These are phyloP conservation scores for Endogone sp. DNA, from an alignment of 192 early-diverging fungal genomes.

Conservation along the genomic window DNA sequence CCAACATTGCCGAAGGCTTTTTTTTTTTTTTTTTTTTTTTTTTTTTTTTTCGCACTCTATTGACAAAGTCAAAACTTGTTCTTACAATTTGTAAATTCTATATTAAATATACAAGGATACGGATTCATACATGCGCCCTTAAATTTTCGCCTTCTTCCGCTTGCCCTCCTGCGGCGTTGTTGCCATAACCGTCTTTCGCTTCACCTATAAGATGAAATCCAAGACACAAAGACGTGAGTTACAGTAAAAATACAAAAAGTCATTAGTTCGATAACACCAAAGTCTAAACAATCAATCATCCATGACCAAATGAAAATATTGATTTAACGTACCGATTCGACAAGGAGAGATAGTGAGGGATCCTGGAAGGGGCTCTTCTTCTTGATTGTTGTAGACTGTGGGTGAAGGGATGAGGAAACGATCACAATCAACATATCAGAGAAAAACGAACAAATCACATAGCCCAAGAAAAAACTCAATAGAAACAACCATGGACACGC, in stretches of 20 bases:
- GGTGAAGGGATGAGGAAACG: background rate
- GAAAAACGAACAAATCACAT: conserved; percentile 1
- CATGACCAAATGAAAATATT: background rate
- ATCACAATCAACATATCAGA: background rate
- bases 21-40: too few species aligned
- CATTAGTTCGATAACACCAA: too few species aligned
- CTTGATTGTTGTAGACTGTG: background rate
- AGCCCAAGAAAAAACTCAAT: conserved; percentile 16
- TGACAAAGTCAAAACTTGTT: too few species aligned
- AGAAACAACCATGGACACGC: conserved; percentile 4
- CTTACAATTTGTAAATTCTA: background rate
- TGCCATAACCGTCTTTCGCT: conserved; percentile 55
- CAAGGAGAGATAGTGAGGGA: conserved; percentile 44
- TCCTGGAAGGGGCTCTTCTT: conserved; percentile 22
- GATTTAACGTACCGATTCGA: conserved; percentile 46
- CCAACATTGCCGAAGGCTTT: too few species aligned
- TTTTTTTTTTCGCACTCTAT: too few species aligned
- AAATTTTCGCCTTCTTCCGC: conserved; percentile 17
- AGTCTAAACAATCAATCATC: background rate
- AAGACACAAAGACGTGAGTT: background rate
- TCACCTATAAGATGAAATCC: conserved; percentile 27
- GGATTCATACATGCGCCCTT: background rate
- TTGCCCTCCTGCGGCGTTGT: conserved; percentile 36
- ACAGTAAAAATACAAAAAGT: too few species aligned
- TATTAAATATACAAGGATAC: background rate